These are phyloP conservation scores for Penstemon davidsonii DNA, from an alignment of 257 asterid genomes.

Conservation along the genomic window DNA sequence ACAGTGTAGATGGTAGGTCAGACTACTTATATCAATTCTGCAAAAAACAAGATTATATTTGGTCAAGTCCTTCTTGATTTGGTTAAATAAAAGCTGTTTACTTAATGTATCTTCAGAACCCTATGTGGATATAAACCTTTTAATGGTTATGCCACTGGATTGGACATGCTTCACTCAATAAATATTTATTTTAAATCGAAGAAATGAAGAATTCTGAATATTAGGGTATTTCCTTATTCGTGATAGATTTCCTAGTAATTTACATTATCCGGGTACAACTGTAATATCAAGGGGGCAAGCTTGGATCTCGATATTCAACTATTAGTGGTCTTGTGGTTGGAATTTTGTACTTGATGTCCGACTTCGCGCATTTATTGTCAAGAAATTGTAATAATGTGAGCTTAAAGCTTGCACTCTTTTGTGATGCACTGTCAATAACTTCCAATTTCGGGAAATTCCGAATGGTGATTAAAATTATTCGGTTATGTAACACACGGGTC, in stretches of 20 bases:
- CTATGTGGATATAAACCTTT: not conserved
- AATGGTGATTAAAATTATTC: not conserved
- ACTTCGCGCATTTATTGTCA: not conserved
- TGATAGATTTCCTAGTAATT: not conserved
- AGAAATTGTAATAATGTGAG: not conserved
- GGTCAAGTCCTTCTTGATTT: not conserved
- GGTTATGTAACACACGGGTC: not conserved
- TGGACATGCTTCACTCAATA: not conserved
- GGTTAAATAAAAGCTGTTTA: slow-evolving; percentile 9
- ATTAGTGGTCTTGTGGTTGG: slow-evolving; percentile 3
- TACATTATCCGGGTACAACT: not conserved
- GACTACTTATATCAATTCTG: not conserved
- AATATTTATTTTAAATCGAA: not conserved
- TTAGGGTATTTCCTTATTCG: not conserved
- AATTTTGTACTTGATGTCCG: not conserved
- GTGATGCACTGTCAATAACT: not conserved
- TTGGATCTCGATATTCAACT: not conserved
- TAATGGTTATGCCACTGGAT: not conserved
- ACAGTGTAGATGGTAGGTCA: slow-evolving; percentile 1
- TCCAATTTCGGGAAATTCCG: not conserved
- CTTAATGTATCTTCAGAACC: slow-evolving; percentile 9
- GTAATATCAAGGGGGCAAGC: not conserved
- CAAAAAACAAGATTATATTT: slow-evolving; percentile 7
- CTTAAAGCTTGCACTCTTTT: slow-evolving; percentile 5
- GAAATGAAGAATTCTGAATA: not conserved